These are phyloP conservation scores for Beauveria varroae DNA, from an alignment of 2,329 filamentous ascomycete genomes.

Conservation along the genomic window DNA sequence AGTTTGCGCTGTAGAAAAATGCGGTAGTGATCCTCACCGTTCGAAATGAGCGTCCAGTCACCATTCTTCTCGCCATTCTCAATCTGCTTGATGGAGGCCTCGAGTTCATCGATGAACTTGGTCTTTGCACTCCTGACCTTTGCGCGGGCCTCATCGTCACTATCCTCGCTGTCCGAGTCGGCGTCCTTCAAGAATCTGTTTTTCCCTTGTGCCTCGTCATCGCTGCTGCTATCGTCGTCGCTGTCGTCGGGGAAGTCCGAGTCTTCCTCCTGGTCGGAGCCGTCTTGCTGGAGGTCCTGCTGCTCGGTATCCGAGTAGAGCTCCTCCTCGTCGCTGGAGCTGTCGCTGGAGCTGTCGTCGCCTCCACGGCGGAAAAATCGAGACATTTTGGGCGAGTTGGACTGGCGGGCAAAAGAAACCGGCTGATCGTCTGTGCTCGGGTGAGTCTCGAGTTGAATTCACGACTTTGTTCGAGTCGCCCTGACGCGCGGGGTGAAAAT, in stretches of 20 bases:
- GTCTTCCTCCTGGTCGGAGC: conserved; percentile 44
- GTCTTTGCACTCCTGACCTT: conserved; percentile 97
- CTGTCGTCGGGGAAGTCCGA: conserved; percentile 40
- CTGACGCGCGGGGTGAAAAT: conserved; percentile 23
- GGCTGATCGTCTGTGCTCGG: conserved; percentile 5
- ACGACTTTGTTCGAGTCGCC: conserved; percentile 15
- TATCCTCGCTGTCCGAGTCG: conserved; percentile 69
- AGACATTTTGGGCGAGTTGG: conserved; percentile 60
- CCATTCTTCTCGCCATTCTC: conserved; percentile 97
- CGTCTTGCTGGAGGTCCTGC: conserved; percentile 48
- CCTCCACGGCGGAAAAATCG: conserved; percentile 86
- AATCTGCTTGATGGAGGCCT: conserved; percentile 80
- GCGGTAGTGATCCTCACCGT: conserved; percentile 49
- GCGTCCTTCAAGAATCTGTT: conserved; percentile 76
- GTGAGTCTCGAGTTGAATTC: conserved; percentile 5
- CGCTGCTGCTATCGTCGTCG: conserved; percentile 51
- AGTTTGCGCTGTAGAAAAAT: not conserved
- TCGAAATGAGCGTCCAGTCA: conserved; percentile 90
- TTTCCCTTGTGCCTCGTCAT: conserved; percentile 63
- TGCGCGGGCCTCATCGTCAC: conserved; percentile 77
- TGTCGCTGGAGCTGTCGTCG: conserved; percentile 89
- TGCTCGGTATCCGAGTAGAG: conserved; percentile 77
- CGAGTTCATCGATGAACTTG: conserved; percentile 91
- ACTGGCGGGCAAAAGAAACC: not conserved
- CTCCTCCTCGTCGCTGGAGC: conserved; percentile 92